Percentiles rank a stretch among this genome's conserved stretches.
phyloP scores from a whole-genome alignment of 495 filamentous ascomycete genomes.

The Tuber calosporum region DNA sequence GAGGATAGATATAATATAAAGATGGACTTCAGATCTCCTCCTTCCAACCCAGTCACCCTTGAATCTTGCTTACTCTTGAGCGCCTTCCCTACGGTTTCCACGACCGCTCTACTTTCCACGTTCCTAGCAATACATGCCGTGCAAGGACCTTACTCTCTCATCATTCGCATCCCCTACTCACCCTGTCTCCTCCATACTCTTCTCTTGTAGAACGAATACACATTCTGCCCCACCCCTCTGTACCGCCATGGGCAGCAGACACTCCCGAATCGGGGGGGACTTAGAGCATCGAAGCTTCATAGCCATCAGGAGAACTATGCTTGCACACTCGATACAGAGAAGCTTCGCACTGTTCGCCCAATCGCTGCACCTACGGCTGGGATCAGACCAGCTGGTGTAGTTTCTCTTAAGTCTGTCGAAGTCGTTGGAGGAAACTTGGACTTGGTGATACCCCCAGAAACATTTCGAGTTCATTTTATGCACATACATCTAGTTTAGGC shows the following conservation, averaged over 20 bases:
- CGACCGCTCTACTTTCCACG: not conserved
- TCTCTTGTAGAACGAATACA: not conserved
- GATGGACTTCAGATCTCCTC: not conserved
- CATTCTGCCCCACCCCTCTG: not conserved
- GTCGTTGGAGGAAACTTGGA: not conserved
- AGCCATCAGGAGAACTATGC: not conserved
- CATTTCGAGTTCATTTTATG: not conserved
- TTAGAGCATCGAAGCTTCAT: not conserved
- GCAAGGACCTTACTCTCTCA: not conserved
- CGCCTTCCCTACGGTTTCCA: not conserved
- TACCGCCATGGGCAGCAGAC: not conserved
- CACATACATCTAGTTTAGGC: too few relatives aligned
- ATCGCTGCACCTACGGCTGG: not conserved
- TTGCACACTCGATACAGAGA: not conserved
- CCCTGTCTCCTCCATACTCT: not conserved
- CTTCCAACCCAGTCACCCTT: not conserved
- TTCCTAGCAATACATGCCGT: not conserved
- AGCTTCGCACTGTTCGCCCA: not conserved
- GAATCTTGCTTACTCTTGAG: not conserved
- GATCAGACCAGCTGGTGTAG: not conserved
- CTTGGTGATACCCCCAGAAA: not conserved
- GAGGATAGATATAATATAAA: not conserved
- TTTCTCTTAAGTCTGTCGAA: not conserved
- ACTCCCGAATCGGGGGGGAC: not conserved
- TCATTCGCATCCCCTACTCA: not conserved